Conservation (phyloP, 2,329 filamentous ascomycete species). For the Ophiocordyceps australis region DNA sequence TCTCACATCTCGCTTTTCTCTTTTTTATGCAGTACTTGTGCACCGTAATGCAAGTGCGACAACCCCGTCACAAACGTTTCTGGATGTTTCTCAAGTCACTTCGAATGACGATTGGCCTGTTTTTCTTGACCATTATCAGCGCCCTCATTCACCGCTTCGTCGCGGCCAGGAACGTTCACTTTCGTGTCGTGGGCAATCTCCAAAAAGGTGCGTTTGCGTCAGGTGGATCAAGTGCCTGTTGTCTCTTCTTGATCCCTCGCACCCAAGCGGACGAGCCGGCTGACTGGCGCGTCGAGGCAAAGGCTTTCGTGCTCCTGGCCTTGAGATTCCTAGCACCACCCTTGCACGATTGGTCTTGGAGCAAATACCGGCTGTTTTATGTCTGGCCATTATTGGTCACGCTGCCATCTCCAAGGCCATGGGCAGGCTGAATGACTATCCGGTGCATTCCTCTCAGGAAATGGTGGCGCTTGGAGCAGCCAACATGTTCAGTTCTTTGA, state of each 20-base stretch:
- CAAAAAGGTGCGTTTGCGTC: slow-evolving; percentile 40
- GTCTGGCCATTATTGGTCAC: slow-evolving; percentile 70
- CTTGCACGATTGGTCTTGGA: too few relatives aligned
- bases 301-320: too few relatives aligned
- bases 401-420: slow-evolving; percentile 76
- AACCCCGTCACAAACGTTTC: slow-evolving; percentile 40
- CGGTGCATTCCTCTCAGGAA: slow-evolving; percentile 63
- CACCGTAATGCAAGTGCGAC: slow-evolving; percentile 37
- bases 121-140: slow-evolving; percentile 59
- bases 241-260: too few relatives aligned
- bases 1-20: slow-evolving; percentile 47
- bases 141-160: slow-evolving; percentile 46
- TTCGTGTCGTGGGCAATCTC: slow-evolving; percentile 47
- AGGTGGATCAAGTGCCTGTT: too few relatives aligned
- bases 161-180: slow-evolving; percentile 24
- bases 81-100: slow-evolving; percentile 64
- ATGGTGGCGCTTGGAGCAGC: slow-evolving; percentile 60
- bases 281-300: too few relatives aligned
- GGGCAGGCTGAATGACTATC: slow-evolving; percentile 63
- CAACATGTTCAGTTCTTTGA: slow-evolving; percentile 58
- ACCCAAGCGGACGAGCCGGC: too few relatives aligned
- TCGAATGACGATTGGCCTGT: slow-evolving; percentile 55
- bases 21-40: slow-evolving; percentile 46
- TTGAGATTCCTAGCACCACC: too few relatives aligned
- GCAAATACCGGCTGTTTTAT: too few relatives aligned